Evolutionary conservation across 2,329 filamentous ascomycete species (phyloP).

Genomic region (Penicillium sp.): DNA sequence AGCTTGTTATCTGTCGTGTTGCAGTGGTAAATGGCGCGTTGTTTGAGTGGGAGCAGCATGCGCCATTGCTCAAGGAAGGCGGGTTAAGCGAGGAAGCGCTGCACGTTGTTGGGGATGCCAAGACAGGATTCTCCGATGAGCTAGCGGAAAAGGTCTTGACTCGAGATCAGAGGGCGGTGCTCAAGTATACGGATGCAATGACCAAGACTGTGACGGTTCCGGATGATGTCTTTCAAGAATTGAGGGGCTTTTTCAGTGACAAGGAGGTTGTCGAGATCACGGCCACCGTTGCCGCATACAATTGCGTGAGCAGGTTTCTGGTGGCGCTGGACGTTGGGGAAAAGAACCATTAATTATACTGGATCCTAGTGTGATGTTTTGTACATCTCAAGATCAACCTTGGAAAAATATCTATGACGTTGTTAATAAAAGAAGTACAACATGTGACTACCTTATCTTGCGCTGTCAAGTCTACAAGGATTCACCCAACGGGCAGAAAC

Average conservation of each 20-base stretch:
- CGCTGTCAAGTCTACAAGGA: background rate
- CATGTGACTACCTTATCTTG: background rate
- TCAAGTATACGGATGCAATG: constrained; percentile 78
- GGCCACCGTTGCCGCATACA: constrained; percentile 73
- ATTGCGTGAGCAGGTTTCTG: constrained; percentile 78
- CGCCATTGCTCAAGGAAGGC: constrained; percentile 61
- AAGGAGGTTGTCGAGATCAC: constrained; percentile 77
- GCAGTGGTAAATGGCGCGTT: constrained; percentile 74
- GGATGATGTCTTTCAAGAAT: constrained; percentile 61
- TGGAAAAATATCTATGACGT: background rate
- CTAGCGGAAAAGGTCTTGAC: constrained; percentile 42
- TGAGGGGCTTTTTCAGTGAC: constrained; percentile 62
- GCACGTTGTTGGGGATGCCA: constrained; percentile 29
- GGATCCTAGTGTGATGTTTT: background rate
- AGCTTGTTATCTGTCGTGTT: constrained; percentile 75
- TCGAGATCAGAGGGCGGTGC: constrained; percentile 61
- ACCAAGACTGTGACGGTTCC: constrained; percentile 66
- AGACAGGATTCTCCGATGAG: constrained; percentile 28
- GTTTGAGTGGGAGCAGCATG: constrained; percentile 82
- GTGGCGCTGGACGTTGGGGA: constrained; percentile 67
- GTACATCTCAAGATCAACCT: background rate
- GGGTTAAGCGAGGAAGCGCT: constrained; percentile 52
- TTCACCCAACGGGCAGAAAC: background rate
- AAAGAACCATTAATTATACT: constrained; percentile 29
- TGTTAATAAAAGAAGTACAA: background rate